Percentiles rank a stretch among this genome's conserved stretches.
phyloP scores from a whole-genome alignment of 176 grass and related monocot species.

The Phoenix roebelenii region DNA sequence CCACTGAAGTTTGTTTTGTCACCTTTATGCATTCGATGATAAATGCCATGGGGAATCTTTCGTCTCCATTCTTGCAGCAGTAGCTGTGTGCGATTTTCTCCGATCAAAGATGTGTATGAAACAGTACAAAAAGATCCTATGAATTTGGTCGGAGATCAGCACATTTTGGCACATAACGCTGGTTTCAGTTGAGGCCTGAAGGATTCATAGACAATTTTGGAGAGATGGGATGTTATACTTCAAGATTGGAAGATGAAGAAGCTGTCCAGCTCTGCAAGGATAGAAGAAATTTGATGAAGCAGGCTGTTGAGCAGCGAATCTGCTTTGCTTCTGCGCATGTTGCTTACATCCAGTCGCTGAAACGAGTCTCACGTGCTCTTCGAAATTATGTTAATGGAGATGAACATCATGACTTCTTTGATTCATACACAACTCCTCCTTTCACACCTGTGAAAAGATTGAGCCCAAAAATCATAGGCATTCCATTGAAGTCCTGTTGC shows the following conservation, averaged over 20 bases:
- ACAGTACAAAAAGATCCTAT: too few species aligned
- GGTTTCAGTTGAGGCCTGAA: conserved; percentile 40
- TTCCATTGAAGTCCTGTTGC: conserved; percentile 11
- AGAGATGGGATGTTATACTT: conserved; percentile 99
- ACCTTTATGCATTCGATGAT: too few species aligned
- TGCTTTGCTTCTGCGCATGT: conserved; percentile 67
- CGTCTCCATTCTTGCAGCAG: too few species aligned
- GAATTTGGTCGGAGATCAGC: too few species aligned
- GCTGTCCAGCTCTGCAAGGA: conserved; percentile 88
- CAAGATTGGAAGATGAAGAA: conserved; percentile 91
- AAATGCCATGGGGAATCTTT: too few species aligned
- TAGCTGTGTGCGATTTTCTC: too few species aligned
- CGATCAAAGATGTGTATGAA: too few species aligned
- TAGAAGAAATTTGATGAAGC: conserved; percentile 83
- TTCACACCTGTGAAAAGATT: conserved; percentile 53
- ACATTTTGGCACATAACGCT: neutral
- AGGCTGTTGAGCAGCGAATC: conserved; percentile 73
- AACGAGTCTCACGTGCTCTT: conserved; percentile 68
- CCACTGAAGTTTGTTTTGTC: too few species aligned
- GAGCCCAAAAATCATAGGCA: conserved; percentile 39
- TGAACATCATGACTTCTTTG: conserved; percentile 45
- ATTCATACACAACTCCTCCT: conserved; percentile 54
- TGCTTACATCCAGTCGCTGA: conserved; percentile 77
- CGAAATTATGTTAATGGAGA: conserved; percentile 52
- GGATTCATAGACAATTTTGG: conserved; percentile 30